Conservation (phyloP, 805 yeast species). For the Wickerhamomyces sydowiorum region DNA sequence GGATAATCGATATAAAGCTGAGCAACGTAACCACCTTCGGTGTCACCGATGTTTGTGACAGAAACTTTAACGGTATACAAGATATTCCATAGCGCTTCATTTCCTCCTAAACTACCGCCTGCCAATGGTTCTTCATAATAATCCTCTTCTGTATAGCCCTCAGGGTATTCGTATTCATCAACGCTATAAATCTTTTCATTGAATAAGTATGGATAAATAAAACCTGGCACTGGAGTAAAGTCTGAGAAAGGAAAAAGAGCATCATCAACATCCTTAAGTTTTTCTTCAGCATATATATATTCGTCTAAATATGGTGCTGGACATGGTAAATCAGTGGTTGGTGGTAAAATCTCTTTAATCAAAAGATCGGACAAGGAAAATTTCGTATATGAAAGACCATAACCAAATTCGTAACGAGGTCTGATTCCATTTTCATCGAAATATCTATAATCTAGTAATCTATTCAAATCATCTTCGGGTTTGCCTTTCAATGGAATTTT, state of each 20-base stretch:
- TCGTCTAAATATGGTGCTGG: conserved; percentile 42
- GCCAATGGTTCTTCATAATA: conserved; percentile 23
- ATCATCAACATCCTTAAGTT: conserved; percentile 48
- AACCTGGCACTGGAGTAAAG: conserved; percentile 47
- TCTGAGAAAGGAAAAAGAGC: conserved; percentile 48
- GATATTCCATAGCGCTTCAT: conserved; percentile 53
- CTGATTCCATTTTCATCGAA: conserved; percentile 50
- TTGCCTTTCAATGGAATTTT: conserved; percentile 28
- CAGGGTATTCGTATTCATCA: conserved; percentile 29
- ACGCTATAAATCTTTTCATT: conserved; percentile 24
- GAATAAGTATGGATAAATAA: conserved; percentile 48
- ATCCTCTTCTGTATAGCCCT: conserved; percentile 28
- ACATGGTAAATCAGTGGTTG: conserved; percentile 38
- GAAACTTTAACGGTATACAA: conserved; percentile 39
- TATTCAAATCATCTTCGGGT: conserved; percentile 29
- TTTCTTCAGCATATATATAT: conserved; percentile 36
- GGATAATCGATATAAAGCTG: conserved; percentile 52
- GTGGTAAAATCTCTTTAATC: conserved; percentile 35
- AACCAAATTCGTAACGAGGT: conserved; percentile 60
- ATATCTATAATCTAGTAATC: conserved; percentile 48
- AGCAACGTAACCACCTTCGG: conserved; percentile 42
- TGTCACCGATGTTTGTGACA: conserved; percentile 43
- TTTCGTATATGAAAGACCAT: conserved; percentile 50
- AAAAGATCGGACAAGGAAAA: conserved; percentile 30
- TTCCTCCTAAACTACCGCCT: conserved; percentile 54